Conservation (phyloP, 768 basidiomycete genomes). For the Collybia nuda region DNA sequence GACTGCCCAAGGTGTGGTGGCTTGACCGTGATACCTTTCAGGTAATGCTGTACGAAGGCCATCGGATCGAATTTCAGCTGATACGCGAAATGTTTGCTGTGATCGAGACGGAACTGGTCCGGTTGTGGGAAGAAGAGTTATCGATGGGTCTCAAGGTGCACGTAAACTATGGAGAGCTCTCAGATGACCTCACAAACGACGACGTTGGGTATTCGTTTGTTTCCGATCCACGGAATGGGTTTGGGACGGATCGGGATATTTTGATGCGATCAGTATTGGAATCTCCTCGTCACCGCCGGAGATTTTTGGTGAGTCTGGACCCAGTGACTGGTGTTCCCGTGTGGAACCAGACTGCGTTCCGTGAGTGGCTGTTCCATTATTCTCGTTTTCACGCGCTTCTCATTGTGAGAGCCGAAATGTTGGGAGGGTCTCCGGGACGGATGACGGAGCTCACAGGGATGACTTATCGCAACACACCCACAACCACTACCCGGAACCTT, state of each 20-base stretch:
- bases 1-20: constrained; percentile 17
- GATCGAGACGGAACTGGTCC: constrained; percentile 8
- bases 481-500: constrained; percentile 4
- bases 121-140: constrained; percentile 18
- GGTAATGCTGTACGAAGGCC: constrained; percentile 15
- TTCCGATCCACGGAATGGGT: constrained; percentile 8
- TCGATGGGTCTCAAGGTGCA: constrained; percentile 7
- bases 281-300: neutral
- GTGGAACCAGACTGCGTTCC: constrained; percentile 9
- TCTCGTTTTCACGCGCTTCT: too few species aligned
- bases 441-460: neutral
- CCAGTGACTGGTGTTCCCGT: constrained; percentile 13
- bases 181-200: constrained; percentile 15
- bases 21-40: constrained; percentile 9
- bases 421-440: too few species aligned
- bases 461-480: constrained; percentile 6
- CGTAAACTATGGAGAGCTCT: constrained; percentile 8
- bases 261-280: neutral
- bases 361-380: too few species aligned
- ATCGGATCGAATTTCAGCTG: constrained; percentile 5
- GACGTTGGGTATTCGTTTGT: constrained; percentile 20
- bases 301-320: neutral
- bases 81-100: constrained; percentile 6
- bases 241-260: neutral
- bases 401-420: too few species aligned